Conservation (phyloP, 768 basidiomycete species). For the Mycena galericulata region DNA sequence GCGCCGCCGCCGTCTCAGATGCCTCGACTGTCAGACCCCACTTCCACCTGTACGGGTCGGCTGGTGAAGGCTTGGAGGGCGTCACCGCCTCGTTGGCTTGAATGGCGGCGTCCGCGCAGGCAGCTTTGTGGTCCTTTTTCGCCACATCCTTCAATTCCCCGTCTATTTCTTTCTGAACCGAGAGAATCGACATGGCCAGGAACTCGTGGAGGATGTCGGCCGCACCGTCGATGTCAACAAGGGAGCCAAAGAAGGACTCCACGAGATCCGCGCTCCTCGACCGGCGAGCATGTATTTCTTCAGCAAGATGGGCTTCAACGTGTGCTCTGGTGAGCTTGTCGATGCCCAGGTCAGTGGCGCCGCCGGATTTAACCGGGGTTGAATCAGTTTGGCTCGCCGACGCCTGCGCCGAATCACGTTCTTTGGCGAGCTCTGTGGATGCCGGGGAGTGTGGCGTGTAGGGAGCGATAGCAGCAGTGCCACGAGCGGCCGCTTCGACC, state of each 20-base stretch:
- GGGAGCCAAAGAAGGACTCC: conserved; percentile 15
- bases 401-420: neutral
- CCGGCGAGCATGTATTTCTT: conserved; percentile 11
- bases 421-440: neutral
- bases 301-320: conserved; percentile 11
- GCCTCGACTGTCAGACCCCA: conserved; percentile 4
- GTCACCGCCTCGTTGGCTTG: conserved; percentile 8
- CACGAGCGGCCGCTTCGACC: neutral
- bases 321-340: conserved; percentile 7
- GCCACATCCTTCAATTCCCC: conserved; percentile 3
- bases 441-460: neutral
- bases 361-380: conserved; percentile 2
- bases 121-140: neutral
- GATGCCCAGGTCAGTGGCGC: conserved; percentile 4
- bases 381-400: conserved; percentile 2
- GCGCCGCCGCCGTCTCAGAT: neutral
- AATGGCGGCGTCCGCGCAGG: conserved; percentile 1
- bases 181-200: conserved; percentile 11
- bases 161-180: neutral
- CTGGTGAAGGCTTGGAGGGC: neutral
- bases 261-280: conserved; percentile 13
- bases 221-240: conserved; percentile 12
- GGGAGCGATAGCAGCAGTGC: neutral
- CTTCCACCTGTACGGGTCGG: conserved; percentile 9
- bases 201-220: conserved; percentile 20